Evolutionary conservation across 2,329 filamentous ascomycete species (phyloP).

Genomic region (Rutstroemia sp.): DNA sequence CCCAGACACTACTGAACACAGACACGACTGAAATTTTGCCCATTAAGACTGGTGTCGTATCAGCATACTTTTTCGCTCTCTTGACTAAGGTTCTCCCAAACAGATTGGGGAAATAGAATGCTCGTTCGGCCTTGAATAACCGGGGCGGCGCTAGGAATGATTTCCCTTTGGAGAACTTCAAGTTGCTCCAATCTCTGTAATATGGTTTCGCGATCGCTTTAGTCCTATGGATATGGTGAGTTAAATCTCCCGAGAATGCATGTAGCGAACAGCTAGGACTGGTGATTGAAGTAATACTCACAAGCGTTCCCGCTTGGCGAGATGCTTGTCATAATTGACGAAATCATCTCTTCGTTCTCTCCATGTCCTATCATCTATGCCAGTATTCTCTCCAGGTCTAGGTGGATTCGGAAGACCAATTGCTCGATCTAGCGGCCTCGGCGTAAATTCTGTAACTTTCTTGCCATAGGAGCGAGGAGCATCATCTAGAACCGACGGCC

Average conservation of each 20-base stretch:
- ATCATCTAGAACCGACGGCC: conserved; percentile 43
- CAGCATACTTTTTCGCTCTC: conserved; percentile 35
- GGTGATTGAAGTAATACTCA: conserved; percentile 31
- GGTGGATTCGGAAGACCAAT: conserved; percentile 77
- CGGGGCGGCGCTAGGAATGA: conserved; percentile 79
- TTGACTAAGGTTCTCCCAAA: conserved; percentile 68
- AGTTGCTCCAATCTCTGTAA: conserved; percentile 90
- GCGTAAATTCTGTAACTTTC: conserved; percentile 46
- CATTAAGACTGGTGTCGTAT: conserved; percentile 69
- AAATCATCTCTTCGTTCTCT: conserved; percentile 71
- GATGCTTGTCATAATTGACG: conserved; percentile 76
- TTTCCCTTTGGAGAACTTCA: conserved; percentile 79
- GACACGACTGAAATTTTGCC: conserved; percentile 73
- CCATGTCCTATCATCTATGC: conserved; percentile 60
- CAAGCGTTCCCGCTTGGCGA: conserved; percentile 69
- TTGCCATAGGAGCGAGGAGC: conserved; percentile 55
- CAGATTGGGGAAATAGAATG: conserved; percentile 92
- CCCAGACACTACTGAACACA: conserved; percentile 80
- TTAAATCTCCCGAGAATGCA: not conserved
- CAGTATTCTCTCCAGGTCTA: conserved; percentile 71
- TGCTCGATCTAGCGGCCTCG: conserved; percentile 58
- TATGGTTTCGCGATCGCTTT: conserved; percentile 78
- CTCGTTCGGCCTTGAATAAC: conserved; percentile 74
- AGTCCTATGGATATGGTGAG: conserved; percentile 42
- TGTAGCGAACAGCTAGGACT: too few relatives aligned